Conservation (phyloP, 805 yeast genomes). For the Metahyphopichia silvanorum region DNA sequence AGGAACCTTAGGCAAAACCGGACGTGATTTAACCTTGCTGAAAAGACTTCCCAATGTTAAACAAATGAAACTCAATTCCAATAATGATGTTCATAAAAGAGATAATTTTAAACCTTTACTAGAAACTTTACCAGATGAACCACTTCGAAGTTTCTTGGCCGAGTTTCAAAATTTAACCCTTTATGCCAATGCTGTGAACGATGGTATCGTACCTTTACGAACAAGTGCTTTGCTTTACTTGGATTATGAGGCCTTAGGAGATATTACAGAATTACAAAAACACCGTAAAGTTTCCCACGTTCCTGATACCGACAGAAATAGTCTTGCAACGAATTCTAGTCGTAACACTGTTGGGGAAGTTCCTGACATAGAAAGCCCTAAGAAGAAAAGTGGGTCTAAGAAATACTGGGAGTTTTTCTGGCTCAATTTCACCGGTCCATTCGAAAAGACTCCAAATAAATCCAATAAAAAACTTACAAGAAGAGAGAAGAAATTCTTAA, state of each 20-base stretch:
- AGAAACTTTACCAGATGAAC: conserved; percentile 39
- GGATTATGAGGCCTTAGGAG: conserved; percentile 42
- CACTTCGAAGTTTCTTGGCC: conserved; percentile 27
- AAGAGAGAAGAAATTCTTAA: conserved; percentile 16
- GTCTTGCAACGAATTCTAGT: conserved; percentile 9
- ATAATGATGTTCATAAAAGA: conserved; percentile 7
- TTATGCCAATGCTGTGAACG: conserved; percentile 44
- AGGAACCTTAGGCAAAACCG: conserved; percentile 45
- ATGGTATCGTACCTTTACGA: conserved; percentile 44
- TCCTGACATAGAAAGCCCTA: conserved; percentile 9
- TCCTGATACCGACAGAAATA: conserved; percentile 1
- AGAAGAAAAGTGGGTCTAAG: conserved; percentile 1
- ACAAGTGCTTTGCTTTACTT: conserved; percentile 40
- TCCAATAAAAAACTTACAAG: conserved; percentile 5
- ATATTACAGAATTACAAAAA: conserved; percentile 24
- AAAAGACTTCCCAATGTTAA: conserved; percentile 24
- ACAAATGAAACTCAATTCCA: conserved; percentile 12
- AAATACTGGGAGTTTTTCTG: conserved; percentile 5
- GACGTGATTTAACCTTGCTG: conserved; percentile 41
- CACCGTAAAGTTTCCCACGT: conserved; percentile 1
- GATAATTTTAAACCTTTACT: conserved; percentile 30
- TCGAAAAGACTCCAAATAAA: not conserved
- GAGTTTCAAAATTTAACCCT: conserved; percentile 32
- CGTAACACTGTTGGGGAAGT: conserved; percentile 25
- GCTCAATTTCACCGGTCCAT: conserved; percentile 1